Evolutionary conservation across 1,139 yeast genomes (phyloP).

Genomic region (Debaryomyces robertsiae): DNA sequence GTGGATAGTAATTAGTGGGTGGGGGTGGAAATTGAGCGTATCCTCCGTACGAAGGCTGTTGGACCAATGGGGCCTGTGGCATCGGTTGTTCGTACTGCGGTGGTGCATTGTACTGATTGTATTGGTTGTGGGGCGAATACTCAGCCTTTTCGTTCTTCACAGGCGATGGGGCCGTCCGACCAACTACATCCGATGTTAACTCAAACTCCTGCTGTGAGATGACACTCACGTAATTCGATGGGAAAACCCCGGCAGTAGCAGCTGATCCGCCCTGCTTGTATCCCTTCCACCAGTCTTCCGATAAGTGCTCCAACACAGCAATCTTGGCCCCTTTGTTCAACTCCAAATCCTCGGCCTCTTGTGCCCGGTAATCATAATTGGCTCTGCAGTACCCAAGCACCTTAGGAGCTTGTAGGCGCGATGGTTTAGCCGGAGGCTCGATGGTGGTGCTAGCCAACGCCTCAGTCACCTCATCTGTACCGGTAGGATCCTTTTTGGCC

Average conservation of each 20-base stretch:
- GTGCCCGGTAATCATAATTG: constrained; percentile 64
- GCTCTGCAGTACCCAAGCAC: constrained; percentile 58
- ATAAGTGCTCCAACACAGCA: constrained; percentile 69
- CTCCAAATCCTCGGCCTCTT: constrained; percentile 71
- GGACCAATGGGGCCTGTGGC: constrained; percentile 23
- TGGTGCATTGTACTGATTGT: constrained; percentile 16
- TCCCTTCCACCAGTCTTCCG: constrained; percentile 94
- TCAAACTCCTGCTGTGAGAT: constrained; percentile 41
- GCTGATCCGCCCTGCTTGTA: constrained; percentile 39
- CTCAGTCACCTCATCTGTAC: constrained; percentile 23
- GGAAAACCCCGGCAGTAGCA: constrained; percentile 77
- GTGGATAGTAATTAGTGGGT: constrained; percentile 43
- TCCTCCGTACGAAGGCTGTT: constrained; percentile 40
- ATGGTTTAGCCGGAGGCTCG: constrained; percentile 22
- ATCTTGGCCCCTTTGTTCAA: constrained; percentile 69
- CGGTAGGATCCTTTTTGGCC: constrained; percentile 20
- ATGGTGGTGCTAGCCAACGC: constrained; percentile 24
- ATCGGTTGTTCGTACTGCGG: constrained; percentile 20
- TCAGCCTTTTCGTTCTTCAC: constrained; percentile 22
- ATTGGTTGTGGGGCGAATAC: constrained; percentile 17
- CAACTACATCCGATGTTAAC: constrained; percentile 11
- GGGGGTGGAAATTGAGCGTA: constrained; percentile 58
- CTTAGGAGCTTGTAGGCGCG: constrained; percentile 20
- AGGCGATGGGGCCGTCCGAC: constrained; percentile 1
- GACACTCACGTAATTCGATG: constrained; percentile 76